Evolutionary conservation across 1,139 yeast genomes (phyloP), one percentile per base, ranked within the genome.

Genomic region (Scheffersomyces quercinus): DNA sequence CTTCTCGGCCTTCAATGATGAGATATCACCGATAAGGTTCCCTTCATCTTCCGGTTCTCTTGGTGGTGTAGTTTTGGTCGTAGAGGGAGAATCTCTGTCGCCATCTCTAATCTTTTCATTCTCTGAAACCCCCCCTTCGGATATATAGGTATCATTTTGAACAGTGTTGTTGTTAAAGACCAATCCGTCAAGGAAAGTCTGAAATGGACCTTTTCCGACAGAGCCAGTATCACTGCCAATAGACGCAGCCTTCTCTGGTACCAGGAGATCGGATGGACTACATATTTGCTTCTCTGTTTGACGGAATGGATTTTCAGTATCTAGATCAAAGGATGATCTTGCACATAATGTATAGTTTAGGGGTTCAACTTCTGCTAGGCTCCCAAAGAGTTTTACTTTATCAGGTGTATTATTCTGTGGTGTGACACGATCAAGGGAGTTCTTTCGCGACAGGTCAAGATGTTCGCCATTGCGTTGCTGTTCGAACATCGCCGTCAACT

Each of bases 311-410:
- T n/a, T 14, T 15, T 31, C 34, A 5, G 16, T 20, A 5, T 31
- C 34, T 24, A 31, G 34, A 11, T 31, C 34, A n/a, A 31, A 13
- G 14, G 28, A 14, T 26, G 26, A 38, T 3, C 28, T 41, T 11
- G 16, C 20, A 31, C 34, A 11, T 5, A 31, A 31, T 9, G 11
- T 14, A 7, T 31, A 14, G n/a, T 14, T 31, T 15, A n/a, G 14
- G 20, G 34, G n/a, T 9, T 15, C 14, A 31, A 10, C 47, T 12
- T 46, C 49, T 6, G 47, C 40, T 10, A 70, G 62, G 42, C 61
- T 60, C 48, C 71, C 77, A 49, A 70, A 72, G 42, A 69, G 68
- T 46, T 60, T 68, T 7, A 73, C 73, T 48, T 65, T 67, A 44
- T 73, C 77, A 43, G 70, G 58, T 12, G 72, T 68, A 44, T 59